These are phyloP conservation scores for Glonium stellatum DNA, from an alignment of 495 filamentous ascomycete species.

Conservation along the genomic window DNA sequence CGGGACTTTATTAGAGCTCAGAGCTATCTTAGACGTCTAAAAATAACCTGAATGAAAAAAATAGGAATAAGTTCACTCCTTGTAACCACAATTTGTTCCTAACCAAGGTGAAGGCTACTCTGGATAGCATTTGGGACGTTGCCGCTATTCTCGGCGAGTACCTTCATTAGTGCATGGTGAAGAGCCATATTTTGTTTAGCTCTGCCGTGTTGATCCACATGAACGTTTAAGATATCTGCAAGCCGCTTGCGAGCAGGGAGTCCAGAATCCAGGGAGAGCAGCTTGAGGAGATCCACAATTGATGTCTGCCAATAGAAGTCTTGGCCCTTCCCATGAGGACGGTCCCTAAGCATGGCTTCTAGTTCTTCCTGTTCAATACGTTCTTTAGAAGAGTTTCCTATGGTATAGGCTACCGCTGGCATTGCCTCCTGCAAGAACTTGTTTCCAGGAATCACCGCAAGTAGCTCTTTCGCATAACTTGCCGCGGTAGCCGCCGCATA, in stretches of 20 bases:
- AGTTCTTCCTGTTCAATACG: background rate
- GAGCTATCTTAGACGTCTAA: too few relatives aligned
- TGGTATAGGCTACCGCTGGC: too few relatives aligned
- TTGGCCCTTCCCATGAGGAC: background rate
- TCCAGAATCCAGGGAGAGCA: background rate
- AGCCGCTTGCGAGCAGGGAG: background rate
- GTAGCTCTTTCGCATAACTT: background rate
- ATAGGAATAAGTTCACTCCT: too few relatives aligned
- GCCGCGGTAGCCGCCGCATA: background rate
- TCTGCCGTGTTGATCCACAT: background rate
- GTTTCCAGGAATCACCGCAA: background rate
- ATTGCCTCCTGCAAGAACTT: too few relatives aligned
- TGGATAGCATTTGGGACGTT: background rate
- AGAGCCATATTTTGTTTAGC: background rate
- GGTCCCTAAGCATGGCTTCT: background rate
- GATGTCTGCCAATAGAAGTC: background rate
- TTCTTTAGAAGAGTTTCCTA: too few relatives aligned
- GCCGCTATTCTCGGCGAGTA: background rate
- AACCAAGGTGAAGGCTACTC: background rate
- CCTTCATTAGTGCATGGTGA: background rate
- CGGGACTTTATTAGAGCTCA: too few relatives aligned
- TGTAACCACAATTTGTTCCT: background rate
- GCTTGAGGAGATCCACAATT: background rate
- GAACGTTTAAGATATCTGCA: background rate
- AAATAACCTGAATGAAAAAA: too few relatives aligned